These are phyloP conservation scores for Fermentozyma sake DNA, from an alignment of 1,139 yeast genomes.

Conservation along the genomic window DNA sequence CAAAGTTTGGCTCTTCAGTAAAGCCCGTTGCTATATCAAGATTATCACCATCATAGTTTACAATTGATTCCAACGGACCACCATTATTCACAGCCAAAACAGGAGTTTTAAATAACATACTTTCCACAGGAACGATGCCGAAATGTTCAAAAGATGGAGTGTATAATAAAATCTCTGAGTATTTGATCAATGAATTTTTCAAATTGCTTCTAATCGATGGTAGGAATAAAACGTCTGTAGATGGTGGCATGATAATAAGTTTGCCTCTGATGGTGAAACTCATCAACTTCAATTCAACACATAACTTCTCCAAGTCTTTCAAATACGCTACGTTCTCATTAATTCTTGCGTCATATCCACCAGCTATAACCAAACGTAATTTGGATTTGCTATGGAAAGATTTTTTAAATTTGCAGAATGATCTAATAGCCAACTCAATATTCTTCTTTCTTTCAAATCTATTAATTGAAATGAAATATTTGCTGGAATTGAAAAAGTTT, in stretches of 20 bases:
- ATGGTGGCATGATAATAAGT: slow-evolving; percentile 30
- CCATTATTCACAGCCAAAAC: slow-evolving; percentile 87
- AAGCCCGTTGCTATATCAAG: slow-evolving; percentile 66
- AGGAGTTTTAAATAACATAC: slow-evolving; percentile 80
- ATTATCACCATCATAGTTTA: slow-evolving; percentile 36
- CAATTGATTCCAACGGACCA: slow-evolving; percentile 86
- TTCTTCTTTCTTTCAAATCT: slow-evolving; percentile 87
- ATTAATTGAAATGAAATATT: slow-evolving; percentile 69
- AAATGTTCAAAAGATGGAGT: slow-evolving; percentile 94
- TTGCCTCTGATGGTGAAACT: slow-evolving; percentile 47
- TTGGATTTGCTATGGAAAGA: slow-evolving; percentile 13
- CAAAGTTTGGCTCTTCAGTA: slow-evolving; percentile 51
- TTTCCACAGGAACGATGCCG: slow-evolving; percentile 96
- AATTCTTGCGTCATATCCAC: slow-evolving; percentile 86
- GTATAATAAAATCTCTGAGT: slow-evolving; percentile 63
- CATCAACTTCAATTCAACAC: slow-evolving; percentile 42
- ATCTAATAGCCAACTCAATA: slow-evolving; percentile 66
- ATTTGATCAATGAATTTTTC: slow-evolving; percentile 59
- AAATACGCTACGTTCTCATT: slow-evolving; percentile 73
- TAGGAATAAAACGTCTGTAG: slow-evolving; percentile 61
- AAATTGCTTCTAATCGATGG: slow-evolving; percentile 71
- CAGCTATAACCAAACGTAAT: slow-evolving; percentile 64
- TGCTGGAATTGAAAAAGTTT: slow-evolving; percentile 27
- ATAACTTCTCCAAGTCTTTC: slow-evolving; percentile 50
- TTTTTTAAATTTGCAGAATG: slow-evolving; percentile 46